Evolutionary conservation across 2,329 filamentous ascomycete species (phyloP).

Genomic region (Pseudogymnoascus sp.): DNA sequence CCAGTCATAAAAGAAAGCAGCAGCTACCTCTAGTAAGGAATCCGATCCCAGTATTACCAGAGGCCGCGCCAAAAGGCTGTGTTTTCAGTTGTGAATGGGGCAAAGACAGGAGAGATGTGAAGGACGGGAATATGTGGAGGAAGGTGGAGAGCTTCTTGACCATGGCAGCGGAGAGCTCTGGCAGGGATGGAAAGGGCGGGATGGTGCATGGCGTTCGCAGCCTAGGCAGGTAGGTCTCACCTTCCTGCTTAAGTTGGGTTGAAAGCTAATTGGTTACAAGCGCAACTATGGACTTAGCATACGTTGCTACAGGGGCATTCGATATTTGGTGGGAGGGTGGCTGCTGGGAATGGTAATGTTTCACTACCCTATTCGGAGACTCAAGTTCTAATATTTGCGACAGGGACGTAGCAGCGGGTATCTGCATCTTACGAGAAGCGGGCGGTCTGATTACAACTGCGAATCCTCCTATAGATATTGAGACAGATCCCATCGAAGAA

Average conservation of each 20-base stretch:
- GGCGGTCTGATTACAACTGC: constrained; percentile 67
- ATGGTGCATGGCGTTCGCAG: constrained; percentile 74
- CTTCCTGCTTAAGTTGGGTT: background rate
- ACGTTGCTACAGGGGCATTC: constrained; percentile 65
- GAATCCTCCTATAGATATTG: constrained; percentile 55
- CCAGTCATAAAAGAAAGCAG: constrained; percentile 46
- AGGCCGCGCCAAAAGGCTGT: constrained; percentile 58
- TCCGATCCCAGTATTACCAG: constrained; percentile 55
- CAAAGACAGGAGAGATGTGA: constrained; percentile 61
- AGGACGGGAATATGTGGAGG: constrained; percentile 59
- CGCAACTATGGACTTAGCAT: constrained; percentile 67
- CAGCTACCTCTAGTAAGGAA: constrained; percentile 55
- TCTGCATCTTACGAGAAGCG: constrained; percentile 65
- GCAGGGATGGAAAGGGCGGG: constrained; percentile 57
- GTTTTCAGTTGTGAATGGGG: constrained; percentile 74
- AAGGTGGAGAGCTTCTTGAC: constrained; percentile 71
- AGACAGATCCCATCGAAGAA: constrained; percentile 49
- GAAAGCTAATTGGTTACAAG: constrained; percentile 33
- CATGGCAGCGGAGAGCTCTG: constrained; percentile 60
- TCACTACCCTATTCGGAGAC: background rate
- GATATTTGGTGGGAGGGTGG: constrained; percentile 82
- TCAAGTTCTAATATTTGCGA: constrained; percentile 12
- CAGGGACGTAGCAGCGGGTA: constrained; percentile 68
- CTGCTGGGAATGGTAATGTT: constrained; percentile 65
- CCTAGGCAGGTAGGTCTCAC: constrained; percentile 46